Evolutionary conservation across 768 basidiomycete genomes (phyloP).

Genomic region (Coprinopsis strossmayeri): DNA sequence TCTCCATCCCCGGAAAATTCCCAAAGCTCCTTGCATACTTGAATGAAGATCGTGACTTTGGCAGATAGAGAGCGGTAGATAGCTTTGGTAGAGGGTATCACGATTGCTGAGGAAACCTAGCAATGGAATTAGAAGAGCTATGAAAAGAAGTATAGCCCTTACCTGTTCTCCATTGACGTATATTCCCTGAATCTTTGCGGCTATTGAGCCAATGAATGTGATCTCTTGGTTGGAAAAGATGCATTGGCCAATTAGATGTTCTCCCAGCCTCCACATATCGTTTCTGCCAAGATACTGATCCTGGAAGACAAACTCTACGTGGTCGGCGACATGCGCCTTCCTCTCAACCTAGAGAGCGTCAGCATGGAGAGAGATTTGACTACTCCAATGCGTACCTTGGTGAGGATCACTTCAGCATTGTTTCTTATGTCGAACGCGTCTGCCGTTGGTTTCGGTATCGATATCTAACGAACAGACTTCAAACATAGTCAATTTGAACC

Average conservation of each 20-base stretch:
- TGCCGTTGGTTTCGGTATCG: slow-evolving; percentile 65
- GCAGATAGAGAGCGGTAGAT: slow-evolving; percentile 90
- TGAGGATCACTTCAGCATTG: slow-evolving; percentile 63
- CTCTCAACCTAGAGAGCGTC: slow-evolving; percentile 54
- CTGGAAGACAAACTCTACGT: slow-evolving; percentile 87
- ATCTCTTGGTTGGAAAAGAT: slow-evolving; percentile 82
- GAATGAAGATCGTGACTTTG: slow-evolving; percentile 89
- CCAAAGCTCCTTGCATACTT: slow-evolving; percentile 95
- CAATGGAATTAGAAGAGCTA: neutral
- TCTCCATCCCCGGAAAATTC: slow-evolving; percentile 96
- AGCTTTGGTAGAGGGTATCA: slow-evolving; percentile 78
- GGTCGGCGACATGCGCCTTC: slow-evolving; percentile 56
- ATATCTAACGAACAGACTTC: slow-evolving; percentile 42
- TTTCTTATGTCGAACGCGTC: slow-evolving; percentile 67
- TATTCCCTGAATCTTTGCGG: slow-evolving; percentile 76
- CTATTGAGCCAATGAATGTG: slow-evolving; percentile 74
- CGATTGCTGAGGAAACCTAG: slow-evolving; percentile 78
- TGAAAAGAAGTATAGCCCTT: slow-evolving; percentile 11
- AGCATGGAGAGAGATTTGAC: neutral
- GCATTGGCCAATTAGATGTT: slow-evolving; percentile 73
- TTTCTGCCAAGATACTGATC: slow-evolving; percentile 94
- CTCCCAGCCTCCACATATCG: slow-evolving; percentile 95
- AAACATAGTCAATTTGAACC: neutral
- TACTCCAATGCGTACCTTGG: slow-evolving; percentile 44
- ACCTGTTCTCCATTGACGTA: slow-evolving; percentile 68